Percentiles rank a stretch among this genome's conserved stretches.
Conservation (phyloP, 1,139 yeast species). For the Hyphopichia khmerensis region DNA sequence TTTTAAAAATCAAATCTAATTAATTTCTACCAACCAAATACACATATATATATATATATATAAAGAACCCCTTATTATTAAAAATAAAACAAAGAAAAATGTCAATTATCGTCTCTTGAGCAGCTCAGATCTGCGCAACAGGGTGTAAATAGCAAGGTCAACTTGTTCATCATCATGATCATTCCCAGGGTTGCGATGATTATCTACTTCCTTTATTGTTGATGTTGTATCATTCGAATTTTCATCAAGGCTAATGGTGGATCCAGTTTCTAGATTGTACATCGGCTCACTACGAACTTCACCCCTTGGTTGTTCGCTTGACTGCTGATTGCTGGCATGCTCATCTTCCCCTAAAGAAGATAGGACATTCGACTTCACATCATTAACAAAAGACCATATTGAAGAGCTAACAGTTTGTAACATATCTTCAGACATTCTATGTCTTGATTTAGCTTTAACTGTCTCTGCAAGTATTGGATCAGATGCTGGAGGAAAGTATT, state of each 20-base stretch:
- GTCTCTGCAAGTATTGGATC: background rate
- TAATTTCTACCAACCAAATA: background rate
- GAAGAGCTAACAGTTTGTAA: conserved; percentile 43
- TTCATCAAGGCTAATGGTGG: conserved; percentile 19
- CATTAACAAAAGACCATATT: conserved; percentile 48
- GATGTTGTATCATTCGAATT: background rate
- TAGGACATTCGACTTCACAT: conserved; percentile 38
- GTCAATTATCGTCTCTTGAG: background rate
- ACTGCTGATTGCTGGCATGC: background rate
- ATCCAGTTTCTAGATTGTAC: conserved; percentile 30
- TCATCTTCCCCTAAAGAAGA: conserved; percentile 35
- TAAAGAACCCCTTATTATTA: background rate
- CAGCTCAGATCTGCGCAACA: conserved; percentile 2
- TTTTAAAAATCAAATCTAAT: background rate
- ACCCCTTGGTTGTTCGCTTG: background rate
- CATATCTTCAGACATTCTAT: conserved; percentile 30
- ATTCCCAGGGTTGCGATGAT: conserved; percentile 8
- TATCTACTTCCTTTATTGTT: background rate
- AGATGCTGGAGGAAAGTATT: conserved; percentile 5
- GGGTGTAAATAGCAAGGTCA: conserved; percentile 27
- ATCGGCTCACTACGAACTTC: conserved; percentile 9
- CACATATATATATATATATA: background rate
- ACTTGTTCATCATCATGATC: conserved; percentile 21
- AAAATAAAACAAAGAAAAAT: background rate
- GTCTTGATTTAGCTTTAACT: background rate